A percentile compares a stretch with the other conserved stretches of the same genome.
Evolutionary conservation across 2,329 filamentous ascomycete genomes (phyloP).

Genomic region (Immersiporthe knoxdaviesiana): DNA sequence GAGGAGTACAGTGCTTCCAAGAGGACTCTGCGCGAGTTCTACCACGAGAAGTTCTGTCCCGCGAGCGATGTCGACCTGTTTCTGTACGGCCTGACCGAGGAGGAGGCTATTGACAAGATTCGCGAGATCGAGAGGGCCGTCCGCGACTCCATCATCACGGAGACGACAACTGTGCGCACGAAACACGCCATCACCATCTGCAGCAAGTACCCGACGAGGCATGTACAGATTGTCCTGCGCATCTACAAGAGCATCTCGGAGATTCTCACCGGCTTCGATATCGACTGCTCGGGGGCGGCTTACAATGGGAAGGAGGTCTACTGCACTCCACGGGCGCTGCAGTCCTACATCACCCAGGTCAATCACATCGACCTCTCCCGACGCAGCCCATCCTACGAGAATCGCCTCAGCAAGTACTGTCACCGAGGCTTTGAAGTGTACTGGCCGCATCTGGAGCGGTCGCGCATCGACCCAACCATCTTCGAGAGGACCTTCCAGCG

Average conservation of each 20-base stretch:
- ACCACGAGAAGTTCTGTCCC: slow-evolving; percentile 79
- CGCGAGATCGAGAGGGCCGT: slow-evolving; percentile 77
- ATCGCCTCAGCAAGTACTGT: slow-evolving; percentile 82
- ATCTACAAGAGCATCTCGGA: slow-evolving; percentile 84
- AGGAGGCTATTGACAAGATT: slow-evolving; percentile 81
- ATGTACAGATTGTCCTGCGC: slow-evolving; percentile 81
- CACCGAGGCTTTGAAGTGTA: slow-evolving; percentile 83
- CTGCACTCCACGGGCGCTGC: slow-evolving; percentile 74
- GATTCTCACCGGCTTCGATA: slow-evolving; percentile 86
- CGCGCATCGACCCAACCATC: slow-evolving; percentile 81
- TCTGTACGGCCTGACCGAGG: slow-evolving; percentile 76
- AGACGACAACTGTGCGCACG: slow-evolving; percentile 81
- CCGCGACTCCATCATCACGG: slow-evolving; percentile 76
- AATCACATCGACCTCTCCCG: slow-evolving; percentile 80
- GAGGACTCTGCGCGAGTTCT: slow-evolving; percentile 69
- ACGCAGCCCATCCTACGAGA: slow-evolving; percentile 85
- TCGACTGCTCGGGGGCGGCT: slow-evolving; percentile 80
- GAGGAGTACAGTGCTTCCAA: slow-evolving; percentile 64
- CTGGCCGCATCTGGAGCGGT: slow-evolving; percentile 75
- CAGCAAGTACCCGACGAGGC: slow-evolving; percentile 80
- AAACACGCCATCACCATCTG: slow-evolving; percentile 85
- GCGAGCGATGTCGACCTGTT: slow-evolving; percentile 89
- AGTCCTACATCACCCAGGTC: slow-evolving; percentile 78
- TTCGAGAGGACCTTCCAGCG: slow-evolving; percentile 80
- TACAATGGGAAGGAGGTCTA: slow-evolving; percentile 83